Base-by-base conservation (phyloP, 1,139 yeast species). In the Saccharomycopsis hybrid region DNA sequence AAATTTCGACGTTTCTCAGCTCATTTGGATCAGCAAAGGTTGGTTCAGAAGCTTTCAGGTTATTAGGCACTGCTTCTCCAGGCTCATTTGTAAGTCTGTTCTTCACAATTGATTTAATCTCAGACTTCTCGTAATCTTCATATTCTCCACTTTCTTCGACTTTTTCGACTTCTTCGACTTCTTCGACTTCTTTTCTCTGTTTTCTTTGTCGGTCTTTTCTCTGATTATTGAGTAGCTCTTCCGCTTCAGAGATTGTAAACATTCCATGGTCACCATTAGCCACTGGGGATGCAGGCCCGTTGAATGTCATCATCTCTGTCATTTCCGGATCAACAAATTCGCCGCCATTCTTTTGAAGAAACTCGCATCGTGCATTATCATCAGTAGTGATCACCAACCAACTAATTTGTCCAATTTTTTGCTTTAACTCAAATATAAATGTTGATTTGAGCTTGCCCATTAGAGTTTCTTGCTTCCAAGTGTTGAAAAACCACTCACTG, bases 381-480 rank as follows among this genome's bases (percentile, higher is more conserved):
- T 52, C 55, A 29, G 30, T 30, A 8, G 49, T 25, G 31, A 53
- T 18, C 5, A 53, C 32, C 28, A 53, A 32, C 54, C 54, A 53
- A 7, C 44, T 30, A 33, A 55, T 35, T 32, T 51, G 47, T 3
- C 56, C 56, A 38, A 53, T 45, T 29, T 32, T 35, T 3, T 37
- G 11, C 5, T 43, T 43, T 13, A 53, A 38, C 35, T 51, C 49
- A 35, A 51, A 42, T 18, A 53, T 38, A 36, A 49, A 46, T 4
- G 47, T 46, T 4, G 41, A 30, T 11, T 36, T 38, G 31, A 50
- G 29, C 5, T 38, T 48, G 5, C 52, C 50, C 43, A 51, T 40
- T 28, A 44, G 43, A 11, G 47, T 44, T 29, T 53, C 56, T 3
- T 44, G 41, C 36, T 51, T 48, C 56, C 56, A 53, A 31, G 45